Conservation (phyloP, 2,329 filamentous ascomycete species). For the Alternaria gaisen region DNA sequence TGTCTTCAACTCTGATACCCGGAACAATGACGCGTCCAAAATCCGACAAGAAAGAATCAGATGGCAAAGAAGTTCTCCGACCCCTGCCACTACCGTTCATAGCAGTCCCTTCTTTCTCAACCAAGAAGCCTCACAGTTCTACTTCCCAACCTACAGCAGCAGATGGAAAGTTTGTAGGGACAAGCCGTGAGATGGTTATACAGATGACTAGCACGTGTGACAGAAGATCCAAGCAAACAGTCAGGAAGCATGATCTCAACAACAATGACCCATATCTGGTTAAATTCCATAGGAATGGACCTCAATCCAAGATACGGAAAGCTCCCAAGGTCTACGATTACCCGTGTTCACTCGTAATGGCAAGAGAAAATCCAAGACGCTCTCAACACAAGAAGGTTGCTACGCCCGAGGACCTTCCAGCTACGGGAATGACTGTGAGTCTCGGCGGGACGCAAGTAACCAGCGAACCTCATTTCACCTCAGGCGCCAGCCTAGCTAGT, state of each 20-base stretch:
- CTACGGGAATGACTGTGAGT: not conserved
- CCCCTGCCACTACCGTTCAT: too few species aligned
- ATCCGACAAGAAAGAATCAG: not conserved
- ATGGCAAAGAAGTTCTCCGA: not conserved
- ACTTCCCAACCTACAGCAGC: not conserved
- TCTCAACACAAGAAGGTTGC: not conserved
- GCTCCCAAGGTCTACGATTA: not conserved
- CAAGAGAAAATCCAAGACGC: not conserved
- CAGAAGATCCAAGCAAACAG: not conserved
- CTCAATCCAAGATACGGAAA: not conserved
- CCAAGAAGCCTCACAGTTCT: not conserved
- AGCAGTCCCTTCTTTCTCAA: not conserved
- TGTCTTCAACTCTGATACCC: rapidly evolving
- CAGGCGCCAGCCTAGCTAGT: not conserved
- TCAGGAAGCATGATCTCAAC: not conserved
- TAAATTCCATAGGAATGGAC: not conserved
- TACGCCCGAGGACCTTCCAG: not conserved
- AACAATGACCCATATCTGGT: not conserved
- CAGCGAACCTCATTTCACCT: not conserved
- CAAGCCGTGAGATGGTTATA: not conserved
- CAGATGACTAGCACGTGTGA: not conserved
- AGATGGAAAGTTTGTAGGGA: not conserved
- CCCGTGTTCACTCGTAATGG: not conserved
- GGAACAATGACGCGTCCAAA: not conserved
- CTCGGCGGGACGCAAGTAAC: not conserved